Evolutionary conservation across 805 yeast genomes (phyloP).

Genomic region (Candida golubevii): DNA sequence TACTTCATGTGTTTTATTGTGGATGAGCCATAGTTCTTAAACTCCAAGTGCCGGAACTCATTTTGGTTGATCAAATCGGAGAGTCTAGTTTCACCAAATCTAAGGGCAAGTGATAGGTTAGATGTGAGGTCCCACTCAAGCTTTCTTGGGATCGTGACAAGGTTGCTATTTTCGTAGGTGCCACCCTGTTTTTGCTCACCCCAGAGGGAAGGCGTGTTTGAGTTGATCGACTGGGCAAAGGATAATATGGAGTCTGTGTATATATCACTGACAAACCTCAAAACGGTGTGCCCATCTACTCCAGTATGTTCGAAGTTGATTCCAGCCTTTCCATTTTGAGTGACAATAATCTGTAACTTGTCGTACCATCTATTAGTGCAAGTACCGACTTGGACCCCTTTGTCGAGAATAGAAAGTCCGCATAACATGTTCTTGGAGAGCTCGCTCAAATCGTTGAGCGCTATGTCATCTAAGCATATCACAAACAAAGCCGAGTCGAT

Average conservation of each 20-base stretch:
- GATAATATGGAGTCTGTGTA: slow-evolving; percentile 87
- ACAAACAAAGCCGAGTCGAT: slow-evolving; percentile 81
- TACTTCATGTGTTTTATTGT: slow-evolving; percentile 78
- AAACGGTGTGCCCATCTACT: slow-evolving; percentile 91
- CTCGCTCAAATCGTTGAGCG: slow-evolving; percentile 56
- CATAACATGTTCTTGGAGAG: slow-evolving; percentile 83
- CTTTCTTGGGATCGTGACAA: slow-evolving; percentile 73
- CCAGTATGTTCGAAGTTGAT: slow-evolving; percentile 93
- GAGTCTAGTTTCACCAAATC: slow-evolving; percentile 88
- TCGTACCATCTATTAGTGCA: slow-evolving; percentile 96
- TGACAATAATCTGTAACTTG: slow-evolving; percentile 80
- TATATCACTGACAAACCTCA: slow-evolving; percentile 82
- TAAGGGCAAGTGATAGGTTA: slow-evolving; percentile 70
- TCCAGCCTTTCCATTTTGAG: slow-evolving; percentile 88
- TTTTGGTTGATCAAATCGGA: slow-evolving; percentile 86
- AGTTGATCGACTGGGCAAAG: slow-evolving; percentile 79
- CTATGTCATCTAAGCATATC: slow-evolving; percentile 77
- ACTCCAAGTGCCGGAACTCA: slow-evolving; percentile 79
- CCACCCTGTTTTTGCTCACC: slow-evolving; percentile 19
- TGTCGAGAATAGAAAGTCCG: slow-evolving; percentile 72
- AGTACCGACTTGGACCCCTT: slow-evolving; percentile 89
- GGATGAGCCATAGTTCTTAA: slow-evolving; percentile 66
- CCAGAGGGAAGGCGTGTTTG: slow-evolving; percentile 73
- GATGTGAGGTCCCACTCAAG: slow-evolving; percentile 81
- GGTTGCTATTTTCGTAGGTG: slow-evolving; percentile 29